Base-by-base conservation (phyloP, 352 stramenopile species). In the Phytophthora pistaciae region DNA sequence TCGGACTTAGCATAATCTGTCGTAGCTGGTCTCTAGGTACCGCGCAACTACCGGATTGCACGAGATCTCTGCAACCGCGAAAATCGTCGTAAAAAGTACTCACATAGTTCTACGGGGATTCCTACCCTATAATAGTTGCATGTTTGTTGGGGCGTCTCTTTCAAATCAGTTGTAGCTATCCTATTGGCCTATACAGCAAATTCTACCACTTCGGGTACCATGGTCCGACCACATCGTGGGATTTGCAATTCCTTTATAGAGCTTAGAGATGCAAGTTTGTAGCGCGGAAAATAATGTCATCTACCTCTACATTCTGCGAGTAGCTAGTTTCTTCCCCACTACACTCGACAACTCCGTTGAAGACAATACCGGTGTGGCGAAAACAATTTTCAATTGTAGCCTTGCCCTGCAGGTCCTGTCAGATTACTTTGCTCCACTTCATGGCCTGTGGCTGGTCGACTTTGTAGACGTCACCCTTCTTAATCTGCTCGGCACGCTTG, bases 331-430 rank as follows among this genome's bases (percentile, higher is more conserved):
- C 4, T 44, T 44, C 13, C 5, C n/a, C n/a, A 3, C 14, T 44
- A 8, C 11, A 0, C 11, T 44, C 38, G 38, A 60, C 46, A 29
- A 61, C 46, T n/a, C 36, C 64, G 21, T 60, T 58, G 36, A 63
- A 69, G 9, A 48, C 20, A n/a, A 58, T 69, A 13, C 29, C 42
- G 13, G 53, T 69, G 29, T 66, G 55, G 16, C 64, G 48, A 16
- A 71, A 71, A n/a, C 56, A 66, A 20, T 65, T 66, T 50, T 20
- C 23, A 33, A 70, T 54, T 36, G 38, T 44, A n/a, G 38, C 0
- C 38, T 44, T n/a, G 38, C 11, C 13, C 11, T 44, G 38, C 5
- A 44, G 14, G 0, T n/a, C 38, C 38, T 44, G 14, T 13, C 38
- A 44, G 5, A 44, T 44, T 5, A n/a, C 38, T 44, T 44, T n/a